These are phyloP conservation scores for Diplodia corticola DNA, from an alignment of 2,329 filamentous ascomycete genomes.

Conservation along the genomic window DNA sequence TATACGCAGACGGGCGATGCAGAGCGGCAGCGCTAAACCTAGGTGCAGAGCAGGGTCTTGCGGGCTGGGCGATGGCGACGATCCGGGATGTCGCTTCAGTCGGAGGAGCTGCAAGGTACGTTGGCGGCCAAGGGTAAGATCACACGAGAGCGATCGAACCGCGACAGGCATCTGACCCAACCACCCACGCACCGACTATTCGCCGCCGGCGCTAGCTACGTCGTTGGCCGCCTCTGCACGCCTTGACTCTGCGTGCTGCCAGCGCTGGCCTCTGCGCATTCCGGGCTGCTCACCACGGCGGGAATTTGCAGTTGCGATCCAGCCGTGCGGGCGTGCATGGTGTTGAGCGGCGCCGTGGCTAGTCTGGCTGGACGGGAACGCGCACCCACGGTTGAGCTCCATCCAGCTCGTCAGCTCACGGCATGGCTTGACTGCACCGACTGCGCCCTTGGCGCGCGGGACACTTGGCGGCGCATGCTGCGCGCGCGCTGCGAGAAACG, in stretches of 20 bases:
- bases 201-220: background rate
- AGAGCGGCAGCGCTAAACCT: background rate
- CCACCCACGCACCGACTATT: background rate
- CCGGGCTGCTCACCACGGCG: background rate
- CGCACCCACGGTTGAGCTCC: background rate
- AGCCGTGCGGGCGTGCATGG: background rate
- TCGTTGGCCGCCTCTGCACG: background rate
- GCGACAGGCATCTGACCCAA: background rate
- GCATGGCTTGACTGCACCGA: too few relatives aligned
- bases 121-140: background rate
- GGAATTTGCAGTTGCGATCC: background rate
- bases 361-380: background rate
- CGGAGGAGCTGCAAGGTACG: slow-evolving; percentile 8
- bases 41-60: background rate
- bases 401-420: too few relatives aligned
- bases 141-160: background rate
- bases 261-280: background rate
- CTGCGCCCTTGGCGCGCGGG: background rate
- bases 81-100: slow-evolving; percentile 1
- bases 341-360: background rate
- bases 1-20: background rate
- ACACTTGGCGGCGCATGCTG: background rate
- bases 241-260: background rate
- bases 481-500: background rate
- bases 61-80: background rate